Conservation (phyloP, 1,139 yeast species). For the Pichia terricola region DNA sequence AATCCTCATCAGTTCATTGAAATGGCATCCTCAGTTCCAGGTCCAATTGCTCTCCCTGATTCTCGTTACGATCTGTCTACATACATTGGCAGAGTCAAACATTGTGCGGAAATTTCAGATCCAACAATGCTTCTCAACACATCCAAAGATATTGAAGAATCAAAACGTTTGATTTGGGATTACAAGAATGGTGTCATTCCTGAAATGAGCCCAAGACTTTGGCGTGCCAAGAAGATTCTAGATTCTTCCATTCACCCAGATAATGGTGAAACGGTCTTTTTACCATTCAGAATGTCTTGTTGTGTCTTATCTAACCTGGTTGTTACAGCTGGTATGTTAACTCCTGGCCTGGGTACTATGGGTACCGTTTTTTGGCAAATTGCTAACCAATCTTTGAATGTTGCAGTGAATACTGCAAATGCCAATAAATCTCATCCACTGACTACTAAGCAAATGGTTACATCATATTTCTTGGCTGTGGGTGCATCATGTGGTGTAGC, state of each 20-base stretch:
- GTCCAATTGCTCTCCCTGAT: slow-evolving; percentile 67
- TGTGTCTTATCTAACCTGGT: slow-evolving; percentile 88
- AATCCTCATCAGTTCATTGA: not conserved
- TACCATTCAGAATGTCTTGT: slow-evolving; percentile 95
- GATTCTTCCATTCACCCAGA: slow-evolving; percentile 93
- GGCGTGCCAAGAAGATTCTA: slow-evolving; percentile 80
- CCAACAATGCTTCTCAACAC: slow-evolving; percentile 84
- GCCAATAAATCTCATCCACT: slow-evolving; percentile 93
- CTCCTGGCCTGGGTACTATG: slow-evolving; percentile 80
- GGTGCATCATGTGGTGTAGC: slow-evolving; percentile 94
- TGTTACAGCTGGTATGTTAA: slow-evolving; percentile 95
- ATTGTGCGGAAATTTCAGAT: slow-evolving; percentile 86
- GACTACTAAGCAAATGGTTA: slow-evolving; percentile 62
- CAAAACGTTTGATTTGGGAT: slow-evolving; percentile 58
- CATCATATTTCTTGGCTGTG: slow-evolving; percentile 81
- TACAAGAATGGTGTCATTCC: slow-evolving; percentile 59
- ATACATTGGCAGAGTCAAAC: slow-evolving; percentile 89
- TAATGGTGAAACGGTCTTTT: slow-evolving; percentile 81
- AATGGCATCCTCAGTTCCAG: slow-evolving; percentile 87
- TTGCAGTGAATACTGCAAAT: slow-evolving; percentile 92
- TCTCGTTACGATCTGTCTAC: slow-evolving; percentile 71
- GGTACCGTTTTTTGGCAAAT: slow-evolving; percentile 97
- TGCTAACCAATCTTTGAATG: slow-evolving; percentile 92
- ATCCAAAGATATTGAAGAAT: slow-evolving; percentile 47
- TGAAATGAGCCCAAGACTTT: slow-evolving; percentile 67